Percentiles rank a stretch among this genome's conserved stretches.
phyloP scores from a whole-genome alignment of 1,139 yeast genomes.

The Blastobotrys proliferans region DNA sequence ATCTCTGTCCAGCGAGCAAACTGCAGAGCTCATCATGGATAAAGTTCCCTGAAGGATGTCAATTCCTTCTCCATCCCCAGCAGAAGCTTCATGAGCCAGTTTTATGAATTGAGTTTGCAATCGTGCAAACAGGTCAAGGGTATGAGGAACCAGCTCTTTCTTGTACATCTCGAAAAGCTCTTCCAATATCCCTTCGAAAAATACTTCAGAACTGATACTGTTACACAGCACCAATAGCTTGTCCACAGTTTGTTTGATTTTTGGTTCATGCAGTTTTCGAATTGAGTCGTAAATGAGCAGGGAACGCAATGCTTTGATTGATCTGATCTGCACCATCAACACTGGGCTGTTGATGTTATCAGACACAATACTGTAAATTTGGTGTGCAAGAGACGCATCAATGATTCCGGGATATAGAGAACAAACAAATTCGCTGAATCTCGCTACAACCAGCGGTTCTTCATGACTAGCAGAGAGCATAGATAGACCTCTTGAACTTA shows the following conservation, averaged over 20 bases:
- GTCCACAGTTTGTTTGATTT: constrained; percentile 15
- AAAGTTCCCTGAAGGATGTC: constrained; percentile 14
- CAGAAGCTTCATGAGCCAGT: background rate
- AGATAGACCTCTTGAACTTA: background rate
- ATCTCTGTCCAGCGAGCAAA: constrained; percentile 13
- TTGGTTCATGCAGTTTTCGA: constrained; percentile 7
- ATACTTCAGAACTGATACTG: constrained; percentile 14
- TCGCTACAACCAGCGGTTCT: background rate
- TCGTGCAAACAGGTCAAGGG: constrained; percentile 14
- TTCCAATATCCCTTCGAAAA: constrained; percentile 16
- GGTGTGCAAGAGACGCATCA: background rate
- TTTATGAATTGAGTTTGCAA: constrained; percentile 13
- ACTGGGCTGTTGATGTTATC: background rate
- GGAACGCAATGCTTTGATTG: constrained; percentile 5
- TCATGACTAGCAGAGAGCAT: background rate
- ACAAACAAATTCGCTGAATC: constrained; percentile 8
- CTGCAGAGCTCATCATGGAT: constrained; percentile 14
- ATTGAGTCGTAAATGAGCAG: constrained; percentile 3
- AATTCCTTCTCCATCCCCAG: background rate
- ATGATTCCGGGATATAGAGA: background rate
- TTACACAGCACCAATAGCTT: constrained; percentile 14
- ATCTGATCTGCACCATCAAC: constrained; percentile 5
- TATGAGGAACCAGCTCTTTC: constrained; percentile 16
- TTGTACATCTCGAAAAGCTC: constrained; percentile 14
- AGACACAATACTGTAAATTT: background rate